Evolutionary conservation across 1,284 basidiomycete species (phyloP).

Genomic region (Ceratobasidium sp.): DNA sequence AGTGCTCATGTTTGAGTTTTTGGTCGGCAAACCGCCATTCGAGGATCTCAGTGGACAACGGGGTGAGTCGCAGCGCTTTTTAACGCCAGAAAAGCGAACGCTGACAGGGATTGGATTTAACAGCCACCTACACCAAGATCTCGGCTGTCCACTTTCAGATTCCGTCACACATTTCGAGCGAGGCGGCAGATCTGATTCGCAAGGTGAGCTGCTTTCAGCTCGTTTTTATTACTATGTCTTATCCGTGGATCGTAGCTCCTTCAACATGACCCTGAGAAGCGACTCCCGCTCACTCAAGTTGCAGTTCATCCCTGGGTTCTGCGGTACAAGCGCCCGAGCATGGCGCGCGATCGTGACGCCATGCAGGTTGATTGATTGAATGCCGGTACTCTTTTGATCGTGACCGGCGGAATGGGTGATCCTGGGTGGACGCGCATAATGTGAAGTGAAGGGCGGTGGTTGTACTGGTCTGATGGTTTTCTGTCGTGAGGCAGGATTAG

Average conservation of each 20-base stretch:
- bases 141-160: slow-evolving; percentile 83
- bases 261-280: slow-evolving; percentile 82
- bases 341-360: background rate
- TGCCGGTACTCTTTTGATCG: too few relatives aligned
- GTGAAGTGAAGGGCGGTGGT: too few relatives aligned
- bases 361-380: background rate
- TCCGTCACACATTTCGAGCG: slow-evolving; percentile 66
- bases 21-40: slow-evolving; percentile 92
- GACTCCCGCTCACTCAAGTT: slow-evolving; percentile 83
- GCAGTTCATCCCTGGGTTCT: slow-evolving; percentile 92
- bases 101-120: slow-evolving; percentile 17
- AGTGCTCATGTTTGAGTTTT: slow-evolving; percentile 94
- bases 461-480: too few relatives aligned
- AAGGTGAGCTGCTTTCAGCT: slow-evolving; percentile 53
- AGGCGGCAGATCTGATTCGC: slow-evolving; percentile 71
- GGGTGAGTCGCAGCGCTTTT: background rate
- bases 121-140: slow-evolving; percentile 88
- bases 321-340: slow-evolving; percentile 58
- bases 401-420: too few relatives aligned
- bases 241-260: slow-evolving; percentile 88
- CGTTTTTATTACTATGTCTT: background rate
- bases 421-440: too few relatives aligned
- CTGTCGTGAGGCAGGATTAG: background rate
- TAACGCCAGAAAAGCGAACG: background rate
- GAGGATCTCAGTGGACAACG: slow-evolving; percentile 76